Base-by-base conservation (phyloP, 345 rosid species). In the Aegle marmelos region DNA sequence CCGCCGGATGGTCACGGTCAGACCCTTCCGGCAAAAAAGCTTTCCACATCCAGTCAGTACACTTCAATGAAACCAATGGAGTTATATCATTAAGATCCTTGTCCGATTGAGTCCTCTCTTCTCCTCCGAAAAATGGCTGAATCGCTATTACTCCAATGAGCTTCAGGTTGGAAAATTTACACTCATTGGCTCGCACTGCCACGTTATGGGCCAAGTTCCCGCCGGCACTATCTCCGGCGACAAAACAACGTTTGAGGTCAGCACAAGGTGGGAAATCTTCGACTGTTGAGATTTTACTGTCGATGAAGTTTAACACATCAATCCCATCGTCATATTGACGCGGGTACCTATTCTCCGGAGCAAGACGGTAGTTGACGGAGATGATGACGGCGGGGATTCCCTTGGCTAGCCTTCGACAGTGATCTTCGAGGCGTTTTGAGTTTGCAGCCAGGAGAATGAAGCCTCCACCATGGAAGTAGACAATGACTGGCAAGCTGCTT, bases 151-250 rank as follows among this genome's bases (percentile, higher is more conserved):
- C 33, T 7, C 86, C 86, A 11, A 69, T 9, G 24, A 83, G 27
- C 24, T 65, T 77, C 17, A 70, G 33, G 0, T 21, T 19, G 24
- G 8, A 27, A 27, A 83, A 74, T 4, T 9, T 4, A 9, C 0
- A 10, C 21, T 59, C 7, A 25, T 79, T 24, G 1, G 79, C 77
- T 25, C 67, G 25, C 2, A 83, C 77, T 10, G 81, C 79, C 17
- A 83, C 64, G 57, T 83, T 73, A 70, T 83, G 86, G 0, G 81
- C 86, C 57, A 83, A 14, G 73, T 83, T 83, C 6, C 83, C 86
- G 2, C 83, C 86, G 13, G 83, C 76, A 39, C 83, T 80, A 58
- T 83, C 83, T 27, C 83, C 86, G 13, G 70, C 66, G 10, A 80
- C 64, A 33, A 77, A 83, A 80, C 81, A 62, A 6, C 25, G 33